phyloP scores from a whole-genome alignment of 148 eudicot genomes.

The Rhododendron mucronatum region DNA sequence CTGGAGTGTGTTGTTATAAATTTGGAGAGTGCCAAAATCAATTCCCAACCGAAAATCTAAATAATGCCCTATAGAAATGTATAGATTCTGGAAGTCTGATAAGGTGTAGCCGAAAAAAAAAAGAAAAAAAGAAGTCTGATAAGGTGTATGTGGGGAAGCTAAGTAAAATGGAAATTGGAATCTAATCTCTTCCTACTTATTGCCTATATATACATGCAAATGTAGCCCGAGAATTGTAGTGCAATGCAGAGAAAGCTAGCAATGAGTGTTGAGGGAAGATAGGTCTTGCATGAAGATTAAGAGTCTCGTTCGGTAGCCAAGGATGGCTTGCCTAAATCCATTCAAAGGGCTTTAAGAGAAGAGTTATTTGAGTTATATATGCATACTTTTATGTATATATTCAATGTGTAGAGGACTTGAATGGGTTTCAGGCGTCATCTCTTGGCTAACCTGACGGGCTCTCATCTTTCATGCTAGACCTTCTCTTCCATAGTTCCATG shows the following conservation, averaged over 20 bases:
- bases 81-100: too few relatives aligned
- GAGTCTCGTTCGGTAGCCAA: conserved; percentile 8
- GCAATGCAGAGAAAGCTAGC: background rate
- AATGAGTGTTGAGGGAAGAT: conserved; percentile 12
- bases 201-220: conserved; percentile 4
- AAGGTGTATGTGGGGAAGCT: background rate
- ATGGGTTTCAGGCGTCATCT: background rate
- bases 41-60: too few relatives aligned
- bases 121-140: background rate
- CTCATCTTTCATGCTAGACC: conserved; percentile 18
- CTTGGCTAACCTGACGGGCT: background rate
- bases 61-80: too few relatives aligned
- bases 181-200: conserved; percentile 8
- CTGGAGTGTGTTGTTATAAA: too few relatives aligned
- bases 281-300: conserved; percentile 16
- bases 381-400: background rate
- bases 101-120: too few relatives aligned
- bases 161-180: background rate
- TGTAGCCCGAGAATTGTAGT: background rate
- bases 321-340: background rate
- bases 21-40: too few relatives aligned
- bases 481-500: background rate
- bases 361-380: background rate
- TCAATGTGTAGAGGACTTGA: background rate
- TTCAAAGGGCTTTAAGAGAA: background rate